Evolutionary conservation across 2,329 filamentous ascomycete genomes (phyloP).

Genomic region (Hypoxylon sp.): DNA sequence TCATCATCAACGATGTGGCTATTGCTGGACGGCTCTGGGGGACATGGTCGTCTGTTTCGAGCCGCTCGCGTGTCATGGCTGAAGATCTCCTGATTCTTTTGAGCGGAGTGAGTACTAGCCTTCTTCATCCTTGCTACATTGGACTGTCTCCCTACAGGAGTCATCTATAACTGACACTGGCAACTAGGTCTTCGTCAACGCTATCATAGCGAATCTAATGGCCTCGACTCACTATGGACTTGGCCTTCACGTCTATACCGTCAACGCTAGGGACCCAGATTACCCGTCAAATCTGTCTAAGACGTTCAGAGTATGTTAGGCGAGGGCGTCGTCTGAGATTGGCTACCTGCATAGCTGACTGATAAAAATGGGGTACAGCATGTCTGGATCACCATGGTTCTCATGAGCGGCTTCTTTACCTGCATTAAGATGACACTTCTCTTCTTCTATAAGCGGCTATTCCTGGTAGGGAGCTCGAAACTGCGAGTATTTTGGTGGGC

Average conservation of each 20-base stretch:
- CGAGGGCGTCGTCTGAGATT: not conserved
- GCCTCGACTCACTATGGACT: slow-evolving; percentile 40
- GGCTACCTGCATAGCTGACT: not conserved
- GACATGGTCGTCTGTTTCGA: slow-evolving; percentile 33
- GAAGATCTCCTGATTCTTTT: slow-evolving; percentile 37
- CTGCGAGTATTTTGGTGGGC: slow-evolving; percentile 40
- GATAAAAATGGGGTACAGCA: slow-evolving; percentile 27
- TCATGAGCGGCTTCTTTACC: slow-evolving; percentile 39
- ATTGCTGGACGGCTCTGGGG: slow-evolving; percentile 37
- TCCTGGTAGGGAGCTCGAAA: slow-evolving; percentile 31
- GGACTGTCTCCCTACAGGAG: not conserved
- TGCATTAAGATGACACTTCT: slow-evolving; percentile 41
- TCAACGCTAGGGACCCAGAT: slow-evolving; percentile 33
- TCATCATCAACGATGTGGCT: slow-evolving; percentile 35
- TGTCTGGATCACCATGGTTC: slow-evolving; percentile 42
- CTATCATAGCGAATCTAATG: slow-evolving; percentile 41
- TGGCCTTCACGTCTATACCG: slow-evolving; percentile 35
- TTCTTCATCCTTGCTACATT: not conserved
- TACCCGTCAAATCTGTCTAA: slow-evolving; percentile 37
- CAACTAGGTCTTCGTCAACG: slow-evolving; percentile 35
- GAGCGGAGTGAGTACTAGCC: slow-evolving; percentile 34
- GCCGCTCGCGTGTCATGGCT: slow-evolving; percentile 30
- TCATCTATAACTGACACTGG: slow-evolving; percentile 3
- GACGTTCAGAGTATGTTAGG: slow-evolving; percentile 36
- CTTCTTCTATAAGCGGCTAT: slow-evolving; percentile 40